Evolutionary conservation across 352 stramenopile genomes (phyloP).

Genomic region (Pythium coloratum): DNA sequence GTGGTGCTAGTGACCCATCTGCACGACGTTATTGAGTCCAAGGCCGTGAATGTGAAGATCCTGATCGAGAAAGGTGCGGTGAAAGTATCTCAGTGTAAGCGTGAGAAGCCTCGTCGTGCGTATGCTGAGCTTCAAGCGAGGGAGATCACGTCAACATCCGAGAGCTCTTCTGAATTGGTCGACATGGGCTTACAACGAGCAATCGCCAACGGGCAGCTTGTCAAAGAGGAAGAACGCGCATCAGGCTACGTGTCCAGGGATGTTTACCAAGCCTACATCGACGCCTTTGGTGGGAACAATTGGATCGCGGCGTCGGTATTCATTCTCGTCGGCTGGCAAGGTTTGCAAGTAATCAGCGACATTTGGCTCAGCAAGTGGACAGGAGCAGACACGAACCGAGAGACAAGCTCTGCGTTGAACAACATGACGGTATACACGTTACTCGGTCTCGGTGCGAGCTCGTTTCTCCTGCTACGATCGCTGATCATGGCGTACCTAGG

Average conservation of each 20-base stretch:
- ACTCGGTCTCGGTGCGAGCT: neutral
- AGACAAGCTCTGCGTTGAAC: neutral
- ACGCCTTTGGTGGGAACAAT: conserved; percentile 15
- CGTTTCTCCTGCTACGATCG: conserved; percentile 27
- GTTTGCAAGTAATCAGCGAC: conserved; percentile 67
- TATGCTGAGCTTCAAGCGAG: conserved; percentile 5
- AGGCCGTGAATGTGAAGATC: conserved; percentile 28
- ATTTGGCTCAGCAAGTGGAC: conserved; percentile 93
- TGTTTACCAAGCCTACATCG: conserved; percentile 28
- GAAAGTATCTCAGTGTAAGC: neutral
- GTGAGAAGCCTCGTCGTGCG: conserved; percentile 8
- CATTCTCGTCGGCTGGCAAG: conserved; percentile 51
- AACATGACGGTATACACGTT: neutral
- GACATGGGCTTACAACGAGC: neutral
- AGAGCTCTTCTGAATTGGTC: neutral
- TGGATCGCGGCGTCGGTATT: conserved; percentile 12
- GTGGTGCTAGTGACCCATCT: conserved; percentile 15
- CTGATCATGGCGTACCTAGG: conserved; percentile 49
- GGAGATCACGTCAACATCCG: neutral
- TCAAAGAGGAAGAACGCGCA: conserved; percentile 28
- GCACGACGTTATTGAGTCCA: conserved; percentile 19
- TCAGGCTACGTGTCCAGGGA: conserved; percentile 20
- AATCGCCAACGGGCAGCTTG: conserved; percentile 8
- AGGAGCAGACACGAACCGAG: neutral
- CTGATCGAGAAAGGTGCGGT: conserved; percentile 11